Evolutionary conservation across 208 protist species (phyloP).

Genomic region (Crithidia bombi): DNA sequence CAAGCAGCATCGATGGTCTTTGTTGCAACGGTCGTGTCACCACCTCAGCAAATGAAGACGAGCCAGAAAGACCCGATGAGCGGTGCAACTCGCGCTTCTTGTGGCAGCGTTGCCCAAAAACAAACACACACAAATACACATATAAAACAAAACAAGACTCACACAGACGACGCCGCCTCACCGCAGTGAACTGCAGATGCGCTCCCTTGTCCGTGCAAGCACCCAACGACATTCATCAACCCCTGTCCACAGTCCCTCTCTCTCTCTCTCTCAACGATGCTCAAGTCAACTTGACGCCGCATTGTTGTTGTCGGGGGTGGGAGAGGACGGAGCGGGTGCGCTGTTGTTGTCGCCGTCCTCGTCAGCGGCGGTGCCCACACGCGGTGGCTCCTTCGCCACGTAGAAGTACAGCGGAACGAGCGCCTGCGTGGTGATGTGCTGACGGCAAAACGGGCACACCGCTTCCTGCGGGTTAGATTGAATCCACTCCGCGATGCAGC

Average conservation of each 20-base stretch:
- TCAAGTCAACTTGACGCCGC: neutral
- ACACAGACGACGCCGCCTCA: too few relatives aligned
- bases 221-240: too few relatives aligned
- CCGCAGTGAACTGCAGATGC: too few relatives aligned
- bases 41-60: too few relatives aligned
- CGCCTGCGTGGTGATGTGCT: constrained; percentile 76
- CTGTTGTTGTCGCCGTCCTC: neutral
- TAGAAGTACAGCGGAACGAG: constrained; percentile 88
- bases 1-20: too few relatives aligned
- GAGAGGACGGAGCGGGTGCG: neutral
- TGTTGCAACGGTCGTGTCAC: too few relatives aligned
- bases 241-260: neutral
- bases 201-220: too few relatives aligned
- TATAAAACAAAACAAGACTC: too few relatives aligned
- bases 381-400: constrained; percentile 57
- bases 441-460: constrained; percentile 86
- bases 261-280: neutral
- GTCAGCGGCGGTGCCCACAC: constrained; percentile 34
- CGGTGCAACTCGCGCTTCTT: too few relatives aligned
- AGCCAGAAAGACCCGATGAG: too few relatives aligned
- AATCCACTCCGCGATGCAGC: constrained; percentile 87
- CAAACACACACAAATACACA: too few relatives aligned
- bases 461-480: constrained; percentile 78
- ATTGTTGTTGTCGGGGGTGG: neutral
- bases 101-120: too few relatives aligned